A percentile compares a stretch with the other conserved stretches of the same genome.
Evolutionary conservation across 805 yeast species (phyloP).

Genomic region (Clavispora fructus): DNA sequence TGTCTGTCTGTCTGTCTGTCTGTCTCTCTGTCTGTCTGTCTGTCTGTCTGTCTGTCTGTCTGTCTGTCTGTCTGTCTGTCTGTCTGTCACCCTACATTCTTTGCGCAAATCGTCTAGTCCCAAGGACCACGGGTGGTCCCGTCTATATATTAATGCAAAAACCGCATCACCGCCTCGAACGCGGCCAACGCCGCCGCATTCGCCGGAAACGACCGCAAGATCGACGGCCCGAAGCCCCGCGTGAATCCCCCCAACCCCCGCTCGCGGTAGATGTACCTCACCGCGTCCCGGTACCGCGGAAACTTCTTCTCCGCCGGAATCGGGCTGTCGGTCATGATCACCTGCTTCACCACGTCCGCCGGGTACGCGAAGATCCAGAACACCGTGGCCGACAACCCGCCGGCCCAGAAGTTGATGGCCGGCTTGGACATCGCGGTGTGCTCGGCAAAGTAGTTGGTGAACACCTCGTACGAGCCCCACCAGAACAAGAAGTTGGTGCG

Average conservation of each 20-base stretch:
- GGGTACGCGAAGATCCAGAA: constrained; percentile 92
- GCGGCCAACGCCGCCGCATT: constrained; percentile 91
- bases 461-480: constrained; percentile 90
- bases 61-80: too few species aligned
- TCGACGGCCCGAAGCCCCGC: constrained; percentile 75
- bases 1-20: too few species aligned
- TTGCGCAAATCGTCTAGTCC: too few species aligned
- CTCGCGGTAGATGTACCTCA: constrained; percentile 54
- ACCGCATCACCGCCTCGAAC: constrained; percentile 77
- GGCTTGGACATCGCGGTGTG: constrained; percentile 64
- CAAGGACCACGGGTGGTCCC: too few species aligned
- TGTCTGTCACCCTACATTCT: not conserved
- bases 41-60: too few species aligned
- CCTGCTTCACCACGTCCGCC: constrained; percentile 82
- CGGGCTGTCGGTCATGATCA: constrained; percentile 74
- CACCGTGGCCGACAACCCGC: constrained; percentile 80
- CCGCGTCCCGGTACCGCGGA: constrained; percentile 69
- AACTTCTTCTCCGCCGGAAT: constrained; percentile 56
- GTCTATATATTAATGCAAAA: constrained; percentile 21
- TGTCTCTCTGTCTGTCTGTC: too few species aligned
- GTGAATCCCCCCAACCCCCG: constrained; percentile 70
- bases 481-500: constrained; percentile 82
- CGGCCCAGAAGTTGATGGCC: constrained; percentile 83
- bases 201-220: constrained; percentile 83
- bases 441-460: constrained; percentile 62